Evolutionary conservation across 2,329 filamentous ascomycete genomes (phyloP).

Genomic region (Hymenotorrendiella dingleyae): DNA sequence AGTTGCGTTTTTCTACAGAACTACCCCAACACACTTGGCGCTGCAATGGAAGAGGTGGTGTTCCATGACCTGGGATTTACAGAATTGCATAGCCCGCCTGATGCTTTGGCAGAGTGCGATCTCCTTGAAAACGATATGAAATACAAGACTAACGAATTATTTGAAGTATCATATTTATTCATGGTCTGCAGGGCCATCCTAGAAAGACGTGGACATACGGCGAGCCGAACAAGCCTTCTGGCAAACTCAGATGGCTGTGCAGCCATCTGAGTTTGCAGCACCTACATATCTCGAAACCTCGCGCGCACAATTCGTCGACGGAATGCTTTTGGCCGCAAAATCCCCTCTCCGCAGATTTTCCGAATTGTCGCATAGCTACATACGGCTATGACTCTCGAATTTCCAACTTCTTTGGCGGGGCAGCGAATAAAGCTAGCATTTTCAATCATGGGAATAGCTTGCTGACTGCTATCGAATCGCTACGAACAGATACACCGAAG

Average conservation of each 20-base stretch:
- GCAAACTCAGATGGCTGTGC: too few species aligned
- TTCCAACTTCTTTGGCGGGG: background rate
- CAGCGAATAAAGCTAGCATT: constrained; percentile 1
- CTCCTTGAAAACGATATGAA: too few species aligned
- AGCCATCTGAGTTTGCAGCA: constrained; percentile 7
- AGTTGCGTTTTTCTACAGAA: too few species aligned
- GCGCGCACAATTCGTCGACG: background rate
- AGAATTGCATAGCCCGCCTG: too few species aligned
- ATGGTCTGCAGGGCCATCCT: constrained; percentile 3
- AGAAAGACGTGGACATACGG: constrained; percentile 1
- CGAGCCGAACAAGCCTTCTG: too few species aligned
- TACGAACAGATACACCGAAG: background rate
- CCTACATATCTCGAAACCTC: background rate
- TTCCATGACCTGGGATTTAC: too few species aligned
- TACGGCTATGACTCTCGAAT: constrained; percentile 1
- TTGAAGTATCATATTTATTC: constrained; percentile 5
- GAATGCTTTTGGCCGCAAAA: too few species aligned
- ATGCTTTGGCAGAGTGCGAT: too few species aligned
- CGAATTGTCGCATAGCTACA: background rate
- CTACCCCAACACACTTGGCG: too few species aligned
- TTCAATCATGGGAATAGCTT: constrained; percentile 1
- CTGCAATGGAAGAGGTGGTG: too few species aligned
- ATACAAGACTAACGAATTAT: too few species aligned
- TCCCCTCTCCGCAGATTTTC: too few species aligned
- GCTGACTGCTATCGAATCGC: background rate